These are phyloP conservation scores for Epichloe uncinata DNA, from an alignment of 2,329 filamentous ascomycete genomes.

Conservation along the genomic window DNA sequence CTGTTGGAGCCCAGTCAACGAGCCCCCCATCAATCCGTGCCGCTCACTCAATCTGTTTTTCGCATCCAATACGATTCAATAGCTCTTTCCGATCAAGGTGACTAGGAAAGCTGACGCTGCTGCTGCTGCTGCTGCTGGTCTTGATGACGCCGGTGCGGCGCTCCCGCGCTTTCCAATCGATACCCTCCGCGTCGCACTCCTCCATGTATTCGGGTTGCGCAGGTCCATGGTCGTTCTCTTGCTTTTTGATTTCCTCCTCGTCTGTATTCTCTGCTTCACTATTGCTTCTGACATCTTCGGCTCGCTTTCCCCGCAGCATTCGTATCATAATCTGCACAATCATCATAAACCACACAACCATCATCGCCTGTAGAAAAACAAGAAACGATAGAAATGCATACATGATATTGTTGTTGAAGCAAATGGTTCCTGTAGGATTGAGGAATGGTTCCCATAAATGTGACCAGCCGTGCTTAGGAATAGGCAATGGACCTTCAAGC, in stretches of 20 bases:
- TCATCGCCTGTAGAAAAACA: conserved; percentile 60
- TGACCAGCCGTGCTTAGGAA: conserved; percentile 38
- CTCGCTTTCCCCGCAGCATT: background rate
- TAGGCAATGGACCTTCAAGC: conserved; percentile 37
- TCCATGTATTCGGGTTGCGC: background rate
- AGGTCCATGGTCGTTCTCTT: background rate
- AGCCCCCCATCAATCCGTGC: too few species aligned
- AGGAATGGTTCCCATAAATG: conserved; percentile 62
- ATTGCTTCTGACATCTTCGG: background rate
- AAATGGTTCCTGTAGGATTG: conserved; percentile 59
- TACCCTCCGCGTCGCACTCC: background rate
- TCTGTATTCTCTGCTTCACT: background rate
- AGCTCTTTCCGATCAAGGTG: conserved; percentile 40
- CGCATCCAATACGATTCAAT: conserved; percentile 1
- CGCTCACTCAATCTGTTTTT: background rate
- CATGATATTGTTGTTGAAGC: conserved; percentile 63
- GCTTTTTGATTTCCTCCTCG: background rate
- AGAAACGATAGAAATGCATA: conserved; percentile 67
- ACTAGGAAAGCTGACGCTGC: conserved; percentile 54
- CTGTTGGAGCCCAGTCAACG: too few species aligned
- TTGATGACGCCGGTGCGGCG: background rate
- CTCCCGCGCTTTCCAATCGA: background rate
- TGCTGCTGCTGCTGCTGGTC: background rate
- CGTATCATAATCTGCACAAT: background rate
- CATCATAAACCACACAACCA: background rate